phyloP scores from a whole-genome alignment of 257 asterid genomes.

The Solanum tarijense region DNA sequence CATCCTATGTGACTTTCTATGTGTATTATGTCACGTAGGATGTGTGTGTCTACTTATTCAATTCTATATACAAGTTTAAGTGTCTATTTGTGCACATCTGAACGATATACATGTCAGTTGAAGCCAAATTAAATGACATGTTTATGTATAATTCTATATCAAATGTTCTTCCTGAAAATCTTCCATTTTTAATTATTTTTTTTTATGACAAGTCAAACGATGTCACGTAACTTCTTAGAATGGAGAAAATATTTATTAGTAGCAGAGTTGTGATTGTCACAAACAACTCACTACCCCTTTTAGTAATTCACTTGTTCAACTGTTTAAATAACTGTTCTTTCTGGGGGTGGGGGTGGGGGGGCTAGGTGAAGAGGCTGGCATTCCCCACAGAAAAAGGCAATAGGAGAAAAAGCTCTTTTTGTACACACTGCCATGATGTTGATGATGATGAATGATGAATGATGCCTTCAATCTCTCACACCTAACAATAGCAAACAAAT shows the following conservation, averaged over 20 bases:
- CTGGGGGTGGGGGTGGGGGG: neutral
- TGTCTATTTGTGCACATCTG: too few relatives aligned
- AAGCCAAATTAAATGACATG: too few relatives aligned
- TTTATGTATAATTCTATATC: too few relatives aligned
- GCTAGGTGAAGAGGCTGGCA: slow-evolving; percentile 9
- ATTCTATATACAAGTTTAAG: too few relatives aligned
- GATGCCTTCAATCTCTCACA: slow-evolving; percentile 40
- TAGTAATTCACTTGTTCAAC: slow-evolving; percentile 13
- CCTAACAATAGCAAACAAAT: slow-evolving; percentile 18
- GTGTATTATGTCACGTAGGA: neutral
- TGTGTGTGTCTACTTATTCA: too few relatives aligned
- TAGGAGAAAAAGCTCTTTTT: slow-evolving; percentile 63
- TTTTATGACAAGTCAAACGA: neutral
- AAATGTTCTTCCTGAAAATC: too few relatives aligned
- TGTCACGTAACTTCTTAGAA: neutral
- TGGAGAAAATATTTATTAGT: neutral
- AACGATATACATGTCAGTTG: too few relatives aligned
- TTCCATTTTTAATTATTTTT: neutral
- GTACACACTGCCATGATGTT: slow-evolving; percentile 67
- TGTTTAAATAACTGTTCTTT: neutral
- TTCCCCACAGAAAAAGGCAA: slow-evolving; percentile 38
- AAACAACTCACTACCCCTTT: slow-evolving; percentile 2
- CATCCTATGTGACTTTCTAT: neutral
- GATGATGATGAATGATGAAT: slow-evolving; percentile 39
- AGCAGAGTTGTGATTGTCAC: neutral